phyloP scores from a whole-genome alignment of 1,284 basidiomycete species.

The Agaricales sp. region DNA sequence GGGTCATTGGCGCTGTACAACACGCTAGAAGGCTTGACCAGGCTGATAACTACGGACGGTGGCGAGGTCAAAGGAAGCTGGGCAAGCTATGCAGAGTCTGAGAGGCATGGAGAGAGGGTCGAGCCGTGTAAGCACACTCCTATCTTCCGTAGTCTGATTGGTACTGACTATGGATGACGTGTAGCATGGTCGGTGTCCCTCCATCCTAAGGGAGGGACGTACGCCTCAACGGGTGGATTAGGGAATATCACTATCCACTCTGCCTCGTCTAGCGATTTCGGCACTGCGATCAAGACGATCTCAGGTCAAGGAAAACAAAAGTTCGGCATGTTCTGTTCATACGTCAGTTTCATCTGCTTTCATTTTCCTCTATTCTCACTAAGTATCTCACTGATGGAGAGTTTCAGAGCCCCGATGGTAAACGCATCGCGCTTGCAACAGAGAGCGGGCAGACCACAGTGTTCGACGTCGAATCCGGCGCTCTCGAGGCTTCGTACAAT shows the following conservation, averaged over 20 bases:
- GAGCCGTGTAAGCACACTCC: conserved; percentile 53
- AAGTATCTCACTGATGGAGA: conserved; percentile 11
- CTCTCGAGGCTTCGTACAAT: conserved; percentile 59
- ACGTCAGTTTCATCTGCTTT: conserved; percentile 4
- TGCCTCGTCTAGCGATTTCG: conserved; percentile 49
- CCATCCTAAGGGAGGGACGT: conserved; percentile 60
- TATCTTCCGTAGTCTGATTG: not conserved
- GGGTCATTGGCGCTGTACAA: conserved; percentile 64
- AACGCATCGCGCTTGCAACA: conserved; percentile 64
- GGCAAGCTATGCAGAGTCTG: conserved; percentile 62
- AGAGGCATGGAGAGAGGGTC: conserved; percentile 25
- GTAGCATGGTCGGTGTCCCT: conserved; percentile 76
- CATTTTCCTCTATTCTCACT: conserved; percentile 6
- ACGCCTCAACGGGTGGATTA: conserved; percentile 70
- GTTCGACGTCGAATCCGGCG: conserved; percentile 61
- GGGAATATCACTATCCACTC: conserved; percentile 66
- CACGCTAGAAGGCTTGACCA: conserved; percentile 72
- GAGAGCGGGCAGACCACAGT: conserved; percentile 78
- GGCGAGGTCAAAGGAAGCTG: conserved; percentile 50
- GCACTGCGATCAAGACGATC: conserved; percentile 43
- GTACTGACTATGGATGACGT: not conserved
- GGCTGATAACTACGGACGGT: conserved; percentile 55
- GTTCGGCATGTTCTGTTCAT: conserved; percentile 73
- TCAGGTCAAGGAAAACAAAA: conserved; percentile 61
- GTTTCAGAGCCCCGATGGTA: conserved; percentile 74